Evolutionary conservation across 768 basidiomycete genomes (phyloP), one percentile per base, ranked within the genome.

Genomic region (Butyriboletus loyo): DNA sequence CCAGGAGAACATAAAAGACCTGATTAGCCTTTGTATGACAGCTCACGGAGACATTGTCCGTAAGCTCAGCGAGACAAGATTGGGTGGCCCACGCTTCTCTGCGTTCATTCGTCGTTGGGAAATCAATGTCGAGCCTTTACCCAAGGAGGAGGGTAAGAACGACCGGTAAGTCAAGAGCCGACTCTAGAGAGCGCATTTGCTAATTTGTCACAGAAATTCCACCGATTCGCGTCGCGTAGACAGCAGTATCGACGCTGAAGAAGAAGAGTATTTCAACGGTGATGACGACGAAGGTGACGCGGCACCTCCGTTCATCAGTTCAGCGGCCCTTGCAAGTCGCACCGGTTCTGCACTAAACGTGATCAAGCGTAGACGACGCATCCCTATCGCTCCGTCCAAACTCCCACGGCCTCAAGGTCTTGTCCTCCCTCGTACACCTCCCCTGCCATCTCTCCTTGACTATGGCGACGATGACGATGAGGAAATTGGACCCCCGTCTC

Each of bases 221-320:
- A 72, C 75, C 46, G 66, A 71, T 72, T 71, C 75, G 19, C 55
- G 73, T 62, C 55, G 72, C 69, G 61, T 53, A 50, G 79, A 77
- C 38, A 79, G 79, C 30, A 66, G 72, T 31, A 68, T 84, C 52
- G 90, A 91, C 57, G 77, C 77, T 6, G 88, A 90, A 55, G 95
- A 98, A 67, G 95, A 98, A 67, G 82, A 87, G 53, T 98, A 97
- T 73, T 98, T 97, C 79, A 92, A 95, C 61, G 79, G 75, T 27
- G 89, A 90, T 36, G 92, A 93, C 56, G 89, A 92, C 38, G 93
- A 93, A 58, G 74, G 78, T 31, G 76, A 78, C 17, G 77, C 70
- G 61, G 53, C 66, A 21, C 65, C 71, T 31, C 66, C 69, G 19
- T 62, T 66, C 45, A 64, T 72, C 54, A 56, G 61, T 36, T 64